phyloP scores from a whole-genome alignment of 257 asterid species.

The Nyctanthes arbortristis region DNA sequence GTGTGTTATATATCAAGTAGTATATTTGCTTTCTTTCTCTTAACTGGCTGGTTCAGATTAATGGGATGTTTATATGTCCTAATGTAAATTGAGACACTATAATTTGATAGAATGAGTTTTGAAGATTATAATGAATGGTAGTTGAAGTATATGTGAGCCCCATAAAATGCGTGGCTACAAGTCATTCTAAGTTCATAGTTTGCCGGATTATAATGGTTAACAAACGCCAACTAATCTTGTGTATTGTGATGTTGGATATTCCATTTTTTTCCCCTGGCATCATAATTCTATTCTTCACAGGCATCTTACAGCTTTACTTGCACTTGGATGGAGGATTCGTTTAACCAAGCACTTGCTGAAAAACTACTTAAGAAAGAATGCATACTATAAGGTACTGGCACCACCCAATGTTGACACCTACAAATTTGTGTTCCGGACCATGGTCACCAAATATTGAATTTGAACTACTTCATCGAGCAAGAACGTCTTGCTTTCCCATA shows the following conservation, averaged over 20 bases:
- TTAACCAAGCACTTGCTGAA: conserved; percentile 82
- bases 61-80: too few species aligned
- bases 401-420: conserved; percentile 11
- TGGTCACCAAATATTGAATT: conserved; percentile 3
- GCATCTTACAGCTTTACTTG: conserved; percentile 84
- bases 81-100: too few species aligned
- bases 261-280: background rate
- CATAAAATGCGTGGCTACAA: too few species aligned
- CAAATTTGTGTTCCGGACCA: background rate
- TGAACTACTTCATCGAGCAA: conserved; percentile 18
- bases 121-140: too few species aligned
- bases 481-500: background rate
- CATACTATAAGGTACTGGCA: conserved; percentile 81
- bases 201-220: too few species aligned
- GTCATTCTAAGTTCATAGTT: too few species aligned
- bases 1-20: background rate
- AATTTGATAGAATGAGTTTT: too few species aligned
- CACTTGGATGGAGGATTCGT: conserved; percentile 99
- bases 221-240: too few species aligned
- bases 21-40: background rate
- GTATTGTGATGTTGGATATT: conserved; percentile 10
- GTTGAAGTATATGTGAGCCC: too few species aligned
- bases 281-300: conserved; percentile 37
- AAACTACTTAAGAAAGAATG: conserved; percentile 81
- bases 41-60: conserved; percentile 6